phyloP scores from a whole-genome alignment of 2,329 filamentous ascomycete species.

The Daldinia eschscholtzii region DNA sequence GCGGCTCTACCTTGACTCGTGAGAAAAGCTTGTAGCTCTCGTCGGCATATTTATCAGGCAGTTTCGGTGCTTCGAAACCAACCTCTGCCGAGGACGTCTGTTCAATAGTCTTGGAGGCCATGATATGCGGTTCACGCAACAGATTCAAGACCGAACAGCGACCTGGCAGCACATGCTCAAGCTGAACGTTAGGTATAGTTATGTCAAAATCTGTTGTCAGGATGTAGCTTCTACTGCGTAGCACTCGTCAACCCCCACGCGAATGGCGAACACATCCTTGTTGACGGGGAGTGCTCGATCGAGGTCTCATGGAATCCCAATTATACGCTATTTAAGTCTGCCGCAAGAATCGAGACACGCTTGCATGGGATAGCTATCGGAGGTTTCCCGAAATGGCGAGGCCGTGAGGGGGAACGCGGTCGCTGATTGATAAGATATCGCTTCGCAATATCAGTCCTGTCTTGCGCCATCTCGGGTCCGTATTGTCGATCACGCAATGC shows the following conservation, averaged over 20 bases:
- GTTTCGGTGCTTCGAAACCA: constrained; percentile 45
- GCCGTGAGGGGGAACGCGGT: constrained; percentile 17
- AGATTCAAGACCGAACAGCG: not conserved
- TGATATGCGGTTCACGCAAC: not conserved
- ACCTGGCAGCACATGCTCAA: not conserved
- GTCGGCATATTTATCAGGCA: constrained; percentile 56
- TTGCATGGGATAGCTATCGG: constrained; percentile 20
- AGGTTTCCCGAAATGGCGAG: constrained; percentile 13
- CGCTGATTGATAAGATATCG: constrained; percentile 27
- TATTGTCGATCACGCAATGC: constrained; percentile 28
- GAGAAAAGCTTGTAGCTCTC: constrained; percentile 59
- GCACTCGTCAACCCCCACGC: constrained; percentile 30
- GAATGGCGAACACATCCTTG: constrained; percentile 37
- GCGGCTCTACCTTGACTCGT: constrained; percentile 54
- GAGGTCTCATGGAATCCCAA: constrained; percentile 19
- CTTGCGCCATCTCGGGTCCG: constrained; percentile 38
- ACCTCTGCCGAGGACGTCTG: constrained; percentile 28
- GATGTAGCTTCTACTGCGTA: not conserved
- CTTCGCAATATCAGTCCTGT: constrained; percentile 31
- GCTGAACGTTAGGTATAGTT: not conserved
- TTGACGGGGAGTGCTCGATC: constrained; percentile 7
- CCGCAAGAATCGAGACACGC: constrained; percentile 11
- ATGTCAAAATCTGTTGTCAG: constrained; percentile 8
- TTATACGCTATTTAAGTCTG: constrained; percentile 13
- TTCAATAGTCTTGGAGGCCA: constrained; percentile 28